These are phyloP conservation scores for Alnus glutinosa DNA, from an alignment of 306 rosid genomes.

Conservation along the genomic window DNA sequence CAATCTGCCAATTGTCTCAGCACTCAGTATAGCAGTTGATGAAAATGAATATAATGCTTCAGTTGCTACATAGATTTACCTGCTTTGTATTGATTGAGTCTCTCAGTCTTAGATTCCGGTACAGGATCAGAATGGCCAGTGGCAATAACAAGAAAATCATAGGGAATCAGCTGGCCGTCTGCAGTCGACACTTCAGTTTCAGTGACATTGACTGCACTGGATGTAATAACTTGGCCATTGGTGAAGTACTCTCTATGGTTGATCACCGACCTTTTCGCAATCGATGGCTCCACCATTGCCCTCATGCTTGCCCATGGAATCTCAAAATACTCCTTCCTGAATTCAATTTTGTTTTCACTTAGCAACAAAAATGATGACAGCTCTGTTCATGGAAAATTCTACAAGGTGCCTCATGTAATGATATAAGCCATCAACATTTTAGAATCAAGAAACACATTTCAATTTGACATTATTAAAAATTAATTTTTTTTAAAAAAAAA, in stretches of 20 bases:
- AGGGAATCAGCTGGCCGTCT: conserved; percentile 49
- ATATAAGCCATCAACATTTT: conserved; percentile 15
- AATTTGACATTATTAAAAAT: not conserved
- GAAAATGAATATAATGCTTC: not conserved
- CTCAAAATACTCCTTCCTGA: conserved; percentile 87
- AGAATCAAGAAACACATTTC: conserved; percentile 14
- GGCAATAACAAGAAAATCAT: conserved; percentile 71
- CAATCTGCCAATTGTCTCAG: not conserved
- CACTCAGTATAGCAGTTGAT: not conserved
- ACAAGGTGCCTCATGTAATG: not conserved
- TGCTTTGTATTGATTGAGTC: conserved; percentile 52
- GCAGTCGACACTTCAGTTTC: conserved; percentile 63
- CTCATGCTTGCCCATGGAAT: conserved; percentile 81
- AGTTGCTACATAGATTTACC: conserved; percentile 37
- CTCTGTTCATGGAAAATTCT: conserved; percentile 14
- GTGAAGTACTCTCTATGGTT: conserved; percentile 66
- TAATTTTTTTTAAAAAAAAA: too few species aligned
- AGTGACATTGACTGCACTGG: conserved; percentile 47
- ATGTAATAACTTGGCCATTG: conserved; percentile 43
- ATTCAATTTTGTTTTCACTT: conserved; percentile 25
- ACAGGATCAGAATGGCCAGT: conserved; percentile 60
- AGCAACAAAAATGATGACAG: conserved; percentile 13
- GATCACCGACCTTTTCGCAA: conserved; percentile 59
- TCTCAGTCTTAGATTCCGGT: conserved; percentile 47
- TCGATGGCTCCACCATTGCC: conserved; percentile 78